These are phyloP conservation scores for Biancaea sappan DNA, from an alignment of 306 rosid species.

Conservation along the genomic window DNA sequence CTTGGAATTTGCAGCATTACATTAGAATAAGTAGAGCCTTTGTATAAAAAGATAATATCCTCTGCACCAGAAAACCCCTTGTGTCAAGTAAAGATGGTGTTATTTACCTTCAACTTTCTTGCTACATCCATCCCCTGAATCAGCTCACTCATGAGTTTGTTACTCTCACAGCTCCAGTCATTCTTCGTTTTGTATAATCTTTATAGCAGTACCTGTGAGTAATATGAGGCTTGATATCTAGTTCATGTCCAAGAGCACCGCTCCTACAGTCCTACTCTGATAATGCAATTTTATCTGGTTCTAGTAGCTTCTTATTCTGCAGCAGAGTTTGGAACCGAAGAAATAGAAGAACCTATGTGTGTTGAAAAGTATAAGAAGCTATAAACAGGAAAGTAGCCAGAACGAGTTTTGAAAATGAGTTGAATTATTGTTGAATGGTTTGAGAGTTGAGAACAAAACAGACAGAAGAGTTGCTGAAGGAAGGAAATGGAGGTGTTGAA, in stretches of 20 bases:
- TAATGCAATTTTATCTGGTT: too few relatives aligned
- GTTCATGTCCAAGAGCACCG: neutral
- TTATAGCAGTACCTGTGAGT: neutral
- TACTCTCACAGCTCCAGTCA: conserved; percentile 55
- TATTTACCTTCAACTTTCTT: conserved; percentile 61
- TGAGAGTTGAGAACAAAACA: neutral
- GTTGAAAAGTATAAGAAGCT: too few relatives aligned
- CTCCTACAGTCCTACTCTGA: too few relatives aligned
- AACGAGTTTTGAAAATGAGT: neutral
- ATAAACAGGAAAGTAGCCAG: too few relatives aligned
- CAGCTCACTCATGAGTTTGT: conserved; percentile 40
- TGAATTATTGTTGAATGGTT: neutral
- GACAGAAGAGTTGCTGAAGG: conserved; percentile 27
- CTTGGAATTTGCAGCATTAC: conserved; percentile 48
- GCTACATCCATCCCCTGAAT: conserved; percentile 84
- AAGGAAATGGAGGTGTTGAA: conserved; percentile 2
- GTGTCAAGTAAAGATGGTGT: conserved; percentile 47
- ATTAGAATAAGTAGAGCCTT: conserved; percentile 68
- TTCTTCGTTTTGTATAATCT: conserved; percentile 56
- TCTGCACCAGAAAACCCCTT: conserved; percentile 56
- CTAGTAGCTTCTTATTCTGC: too few relatives aligned
- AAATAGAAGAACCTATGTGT: too few relatives aligned
- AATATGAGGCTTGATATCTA: conserved; percentile 10
- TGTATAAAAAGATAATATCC: conserved; percentile 70
- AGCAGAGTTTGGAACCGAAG: too few relatives aligned